Percentiles rank a stretch among this genome's conserved stretches.
Evolutionary conservation across 495 filamentous ascomycete genomes (phyloP).

Genomic region (Alectoria sarmentosa): DNA sequence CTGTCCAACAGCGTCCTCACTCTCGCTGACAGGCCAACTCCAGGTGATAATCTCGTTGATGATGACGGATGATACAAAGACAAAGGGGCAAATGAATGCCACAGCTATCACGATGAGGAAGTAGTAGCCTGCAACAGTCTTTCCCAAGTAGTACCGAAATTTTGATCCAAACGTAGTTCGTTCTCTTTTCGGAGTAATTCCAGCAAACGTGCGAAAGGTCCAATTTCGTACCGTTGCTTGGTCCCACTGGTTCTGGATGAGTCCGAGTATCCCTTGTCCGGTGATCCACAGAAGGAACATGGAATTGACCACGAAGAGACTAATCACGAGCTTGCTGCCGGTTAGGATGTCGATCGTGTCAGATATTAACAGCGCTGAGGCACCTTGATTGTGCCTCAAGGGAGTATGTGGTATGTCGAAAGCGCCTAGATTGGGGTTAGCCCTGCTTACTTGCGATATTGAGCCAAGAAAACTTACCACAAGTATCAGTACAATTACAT

Average conservation of each 20-base stretch:
- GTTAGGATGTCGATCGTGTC: not conserved
- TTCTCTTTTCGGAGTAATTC: not conserved
- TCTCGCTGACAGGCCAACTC: not conserved
- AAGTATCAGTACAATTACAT: not conserved
- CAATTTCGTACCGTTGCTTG: not conserved
- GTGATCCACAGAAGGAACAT: not conserved
- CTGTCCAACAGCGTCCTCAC: not conserved
- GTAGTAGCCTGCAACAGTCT: not conserved
- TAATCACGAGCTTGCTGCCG: not conserved
- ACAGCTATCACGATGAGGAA: slow-evolving; percentile 23
- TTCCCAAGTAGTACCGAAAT: not conserved
- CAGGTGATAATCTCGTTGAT: slow-evolving; percentile 5
- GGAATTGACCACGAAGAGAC: not conserved
- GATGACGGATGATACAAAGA: slow-evolving; percentile 21
- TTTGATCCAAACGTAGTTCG: not conserved
- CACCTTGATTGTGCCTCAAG: not conserved
- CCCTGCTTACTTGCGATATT: not conserved
- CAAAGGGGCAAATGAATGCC: slow-evolving; percentile 19
- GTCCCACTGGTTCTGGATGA: not conserved
- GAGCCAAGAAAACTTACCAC: not conserved
- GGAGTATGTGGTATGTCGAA: not conserved
- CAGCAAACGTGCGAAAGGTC: not conserved
- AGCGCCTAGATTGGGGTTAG: not conserved
- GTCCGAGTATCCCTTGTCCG: not conserved
- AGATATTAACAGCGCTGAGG: not conserved